Evolutionary conservation across 208 protist genomes (phyloP), one percentile per base, ranked within the genome.

Genomic region (Acanthamoeba rhysodes): DNA sequence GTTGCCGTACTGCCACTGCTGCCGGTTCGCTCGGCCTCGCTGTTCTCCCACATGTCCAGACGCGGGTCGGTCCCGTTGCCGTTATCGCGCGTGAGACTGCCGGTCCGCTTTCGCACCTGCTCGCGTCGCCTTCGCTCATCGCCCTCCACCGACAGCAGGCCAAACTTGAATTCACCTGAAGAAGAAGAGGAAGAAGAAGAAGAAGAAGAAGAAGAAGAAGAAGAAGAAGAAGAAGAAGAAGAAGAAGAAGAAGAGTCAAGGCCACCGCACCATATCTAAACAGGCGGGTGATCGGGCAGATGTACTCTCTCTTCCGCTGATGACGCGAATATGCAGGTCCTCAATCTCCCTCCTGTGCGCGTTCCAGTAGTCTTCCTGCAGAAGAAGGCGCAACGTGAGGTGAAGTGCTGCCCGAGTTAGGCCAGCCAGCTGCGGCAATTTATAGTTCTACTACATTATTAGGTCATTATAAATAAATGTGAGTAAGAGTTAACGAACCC

Each of bases 291-390:
- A 59, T 24, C 70, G 34, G 20, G 12, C 10, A 12, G 14, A 48
- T 2, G 32, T 88, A 88, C 80, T 64, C 27, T 88, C 80, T 64
- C 80, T 57, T 37, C 80, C 80, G 50, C 34, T 88, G n/a, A 88
- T 88, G 50, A 88, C 80, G 80, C 80, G 80, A 12, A 88, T 88
- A 53, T 88, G 80, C 53, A 88, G 27, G 53, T 88, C 80, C 5
- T 64, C 50, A 66, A 88, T 88, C 80, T 66, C 80, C 18, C 7
- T 57, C 7, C 80, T 20, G 27, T 88, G 53, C 14, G 50, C 24
- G 20, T 66, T 88, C 80, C 80, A 88, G 53, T 88, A 88, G 80
- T 88, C 80, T 18, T 88, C 80, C 80, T 88, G 53, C 27, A 32
- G 7, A 74, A 74, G 29, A n/a, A 24, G 4, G 59, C 18, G 59